Conservation (phyloP, 1,284 basidiomycete genomes). For the Leccinum brunneo-olivaceum region DNA sequence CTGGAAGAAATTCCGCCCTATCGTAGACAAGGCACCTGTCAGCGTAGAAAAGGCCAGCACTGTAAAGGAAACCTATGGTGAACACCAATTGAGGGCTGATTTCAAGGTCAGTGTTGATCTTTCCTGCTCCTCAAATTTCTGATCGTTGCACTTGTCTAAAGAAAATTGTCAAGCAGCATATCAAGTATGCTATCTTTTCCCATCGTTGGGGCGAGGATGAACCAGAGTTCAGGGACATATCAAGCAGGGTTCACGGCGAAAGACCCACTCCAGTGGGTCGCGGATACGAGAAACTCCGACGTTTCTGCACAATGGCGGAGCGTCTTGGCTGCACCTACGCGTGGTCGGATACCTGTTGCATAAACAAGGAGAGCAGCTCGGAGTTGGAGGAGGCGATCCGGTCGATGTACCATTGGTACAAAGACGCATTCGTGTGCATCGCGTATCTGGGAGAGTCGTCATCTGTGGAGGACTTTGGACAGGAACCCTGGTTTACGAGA, state of each 20-base stretch:
- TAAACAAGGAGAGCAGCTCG: conserved; percentile 18
- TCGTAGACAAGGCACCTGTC: too few species aligned
- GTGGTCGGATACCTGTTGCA: conserved; percentile 24
- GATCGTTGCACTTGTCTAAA: too few species aligned
- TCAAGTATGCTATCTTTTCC: conserved; percentile 19
- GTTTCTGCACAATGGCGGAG: conserved; percentile 13
- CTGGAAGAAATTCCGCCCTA: too few species aligned
- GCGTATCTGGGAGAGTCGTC: conserved; percentile 13
- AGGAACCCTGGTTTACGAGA: conserved; percentile 16
- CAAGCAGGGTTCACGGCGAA: not conserved
- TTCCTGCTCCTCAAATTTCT: too few species aligned
- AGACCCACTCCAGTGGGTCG: too few species aligned
- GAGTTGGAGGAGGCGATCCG: conserved; percentile 24
- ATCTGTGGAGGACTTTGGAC: conserved; percentile 10
- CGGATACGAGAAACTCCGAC: conserved; percentile 14
- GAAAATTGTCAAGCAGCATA: too few species aligned
- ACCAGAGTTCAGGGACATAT: conserved; percentile 10
- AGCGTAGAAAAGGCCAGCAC: too few species aligned
- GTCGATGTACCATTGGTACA: conserved; percentile 22
- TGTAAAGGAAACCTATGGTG: too few species aligned
- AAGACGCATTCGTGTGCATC: conserved; percentile 14
- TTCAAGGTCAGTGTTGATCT: too few species aligned
- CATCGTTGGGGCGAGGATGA: conserved; percentile 18
- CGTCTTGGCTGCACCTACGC: conserved; percentile 7
- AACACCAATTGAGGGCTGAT: too few species aligned